Evolutionary conservation across 179 eudicot species (phyloP), one percentile per base, ranked within the genome.

Genomic region (Beta lomatogona): DNA sequence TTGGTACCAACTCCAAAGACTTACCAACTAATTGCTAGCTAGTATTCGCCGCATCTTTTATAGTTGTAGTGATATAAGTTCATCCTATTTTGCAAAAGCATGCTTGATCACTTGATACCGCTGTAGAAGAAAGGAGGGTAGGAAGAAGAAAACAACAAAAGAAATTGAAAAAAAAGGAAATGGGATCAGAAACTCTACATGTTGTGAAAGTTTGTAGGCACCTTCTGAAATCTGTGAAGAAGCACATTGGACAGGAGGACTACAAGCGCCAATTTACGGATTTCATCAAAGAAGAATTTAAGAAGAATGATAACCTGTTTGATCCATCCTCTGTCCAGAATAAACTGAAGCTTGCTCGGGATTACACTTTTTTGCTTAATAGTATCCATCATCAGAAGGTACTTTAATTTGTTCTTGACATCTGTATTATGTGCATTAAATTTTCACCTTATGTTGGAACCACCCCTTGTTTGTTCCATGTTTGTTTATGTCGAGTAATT

Each of bases 371-470:
- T 81, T 84, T 90, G 80, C 93, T 93, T 50, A 89, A 91, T 80
- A 92, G 91, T 31, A 86, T 93, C 14, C 97, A 93, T 75, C 87
- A 89, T 77, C 95, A 93, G 77, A 87, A 91, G 97, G 97, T 93
- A 81, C 45, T 45, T 36, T 36, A 36, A 36, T 36, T 13, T 28
- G 11, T 72, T 66, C n/a, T 70, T 9, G 28, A 21, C 53, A 25
- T 21, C 75, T 63, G 36, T 55, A 11, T 6, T 12, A n/a, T 76
- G 19, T 60, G 50, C 46, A 45, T 14, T 18, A 58, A 21, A 6
- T 5, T 57, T 81, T 21, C 52, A 44, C 14, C 0, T 76, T 48
- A 58, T 60, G 66, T 41, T 15, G 75, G 45, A 55, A 12, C 19
- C 10, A 50, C 16, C 45, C 44, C 48, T 59, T 13, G 28, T 71